Evolutionary conservation across 2,329 filamentous ascomycete species (phyloP).

Genomic region (Sphaerulina vaccinii): DNA sequence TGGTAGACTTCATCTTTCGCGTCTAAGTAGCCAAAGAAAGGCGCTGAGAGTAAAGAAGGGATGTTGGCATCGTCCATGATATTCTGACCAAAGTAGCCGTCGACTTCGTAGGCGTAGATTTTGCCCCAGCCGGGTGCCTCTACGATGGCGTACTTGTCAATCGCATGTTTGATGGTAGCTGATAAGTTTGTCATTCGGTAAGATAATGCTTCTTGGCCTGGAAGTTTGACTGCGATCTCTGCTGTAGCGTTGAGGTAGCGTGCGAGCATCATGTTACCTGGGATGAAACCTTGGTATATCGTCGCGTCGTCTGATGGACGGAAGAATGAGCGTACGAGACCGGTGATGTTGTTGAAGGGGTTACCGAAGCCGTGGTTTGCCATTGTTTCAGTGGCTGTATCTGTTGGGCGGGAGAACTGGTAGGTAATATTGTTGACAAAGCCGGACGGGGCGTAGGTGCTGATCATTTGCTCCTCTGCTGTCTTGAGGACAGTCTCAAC

Average conservation of each 20-base stretch:
- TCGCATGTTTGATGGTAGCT: conserved; percentile 42
- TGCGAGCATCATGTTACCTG: conserved; percentile 69
- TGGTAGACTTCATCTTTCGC: conserved; percentile 44
- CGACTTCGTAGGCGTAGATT: conserved; percentile 51
- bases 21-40: conserved; percentile 60
- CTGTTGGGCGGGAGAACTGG: conserved; percentile 46
- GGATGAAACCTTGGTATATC: conserved; percentile 52
- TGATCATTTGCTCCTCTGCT: conserved; percentile 48
- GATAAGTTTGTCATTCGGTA: conserved; percentile 59
- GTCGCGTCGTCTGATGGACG: conserved; percentile 52
- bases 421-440: conserved; percentile 46
- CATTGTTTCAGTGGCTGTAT: conserved; percentile 49
- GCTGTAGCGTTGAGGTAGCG: conserved; percentile 57
- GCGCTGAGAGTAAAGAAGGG: conserved; percentile 63
- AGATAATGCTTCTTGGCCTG: conserved; percentile 51
- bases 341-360: conserved; percentile 49
- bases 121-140: conserved; percentile 39
- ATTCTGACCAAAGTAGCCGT: conserved; percentile 44
- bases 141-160: conserved; percentile 48
- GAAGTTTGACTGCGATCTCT: conserved; percentile 53
- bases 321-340: conserved; percentile 51
- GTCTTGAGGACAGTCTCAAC: conserved; percentile 47
- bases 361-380: conserved; percentile 55
- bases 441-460: conserved; percentile 50
- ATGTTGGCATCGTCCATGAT: conserved; percentile 74